Base-by-base conservation (phyloP, 2,329 filamentous ascomycete species). In the Talaromyces sp. region DNA sequence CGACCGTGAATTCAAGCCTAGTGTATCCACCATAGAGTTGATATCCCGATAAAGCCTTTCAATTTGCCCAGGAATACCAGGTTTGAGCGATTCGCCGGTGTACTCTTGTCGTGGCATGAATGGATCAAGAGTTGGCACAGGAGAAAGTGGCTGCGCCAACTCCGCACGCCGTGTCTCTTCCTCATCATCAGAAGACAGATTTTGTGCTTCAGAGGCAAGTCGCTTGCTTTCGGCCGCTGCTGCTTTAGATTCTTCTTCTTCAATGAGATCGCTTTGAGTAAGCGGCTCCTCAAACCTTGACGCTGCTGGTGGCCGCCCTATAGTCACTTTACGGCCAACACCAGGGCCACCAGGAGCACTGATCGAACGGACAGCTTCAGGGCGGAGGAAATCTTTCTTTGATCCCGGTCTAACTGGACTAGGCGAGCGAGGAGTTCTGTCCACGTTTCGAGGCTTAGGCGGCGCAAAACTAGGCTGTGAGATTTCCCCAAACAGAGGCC, bases 21-120 rank as follows among this genome's bases (percentile, higher is more conserved):
- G 79, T 0, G 90, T 93, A 68, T 97, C 91, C 50, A 99, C 87
- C 95, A 98, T 99, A 13, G 90, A 90, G 73, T 81, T 82, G 64
- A 81, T 80, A 61, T 82, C 80, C 13, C 78, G 77, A 63, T 80
- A 81, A 2, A 82, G 67, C 56, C 75, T 71, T 66, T 82, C 80
- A 52, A 81, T 78, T 65, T 81, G 78, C 8, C 78, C 79, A 1
- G 79, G 77, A 59, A 82, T 75, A 31, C 79, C 80, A 46, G 77
- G 77, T 63, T 80, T 80, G 52, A 70, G 71, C 8, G 75, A 76
- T 55, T 77, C 70, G 8, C 75, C 76, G 31, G 71, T 71, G 59
- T 78, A 80, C 59, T 79, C 76, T 56, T 80, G 78, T 60, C 80
- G 78, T 17, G 78, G 75, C 19, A 81, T 64, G 65, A 81, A 81